Evolutionary conservation across 1,284 basidiomycete species (phyloP).

Genomic region (Moniliella sp.): DNA sequence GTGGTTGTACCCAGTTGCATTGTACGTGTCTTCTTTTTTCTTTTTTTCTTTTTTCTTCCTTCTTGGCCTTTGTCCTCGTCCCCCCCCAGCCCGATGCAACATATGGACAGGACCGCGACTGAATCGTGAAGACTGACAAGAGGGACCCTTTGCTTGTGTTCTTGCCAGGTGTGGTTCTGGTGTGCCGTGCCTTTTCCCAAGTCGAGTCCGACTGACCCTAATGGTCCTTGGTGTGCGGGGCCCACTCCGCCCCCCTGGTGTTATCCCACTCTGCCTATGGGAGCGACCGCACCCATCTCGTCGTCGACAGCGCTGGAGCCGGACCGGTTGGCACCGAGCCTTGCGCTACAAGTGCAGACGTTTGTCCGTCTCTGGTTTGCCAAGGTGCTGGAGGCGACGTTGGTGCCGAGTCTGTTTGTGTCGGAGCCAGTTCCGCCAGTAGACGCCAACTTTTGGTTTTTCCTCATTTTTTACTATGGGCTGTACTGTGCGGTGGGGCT

Average conservation of each 20-base stretch:
- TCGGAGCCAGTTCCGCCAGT: background rate
- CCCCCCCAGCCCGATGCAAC: too few relatives aligned
- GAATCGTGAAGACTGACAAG: too few relatives aligned
- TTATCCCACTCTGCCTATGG: background rate
- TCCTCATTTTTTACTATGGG: constrained; percentile 31
- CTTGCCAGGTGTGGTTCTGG: constrained; percentile 38
- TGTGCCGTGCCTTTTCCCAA: constrained; percentile 41
- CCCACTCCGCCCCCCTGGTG: constrained; percentile 5
- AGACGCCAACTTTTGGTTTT: constrained; percentile 31
- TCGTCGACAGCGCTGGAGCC: background rate
- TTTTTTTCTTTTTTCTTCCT: background rate
- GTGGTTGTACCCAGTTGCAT: constrained; percentile 38
- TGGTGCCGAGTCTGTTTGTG: too few relatives aligned
- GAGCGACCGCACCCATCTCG: background rate
- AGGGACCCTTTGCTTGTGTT: too few relatives aligned
- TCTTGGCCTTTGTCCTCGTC: too few relatives aligned
- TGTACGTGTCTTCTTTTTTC: constrained; percentile 19
- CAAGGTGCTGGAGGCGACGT: too few relatives aligned
- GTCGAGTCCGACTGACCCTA: constrained; percentile 35
- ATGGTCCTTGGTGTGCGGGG: constrained; percentile 14
- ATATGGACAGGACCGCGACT: background rate
- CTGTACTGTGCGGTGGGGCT: constrained; percentile 19
- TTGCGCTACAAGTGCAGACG: background rate
- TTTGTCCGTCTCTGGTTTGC: background rate
- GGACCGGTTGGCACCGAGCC: background rate